These are phyloP conservation scores for Populus hybrid DNA, from an alignment of 441 rosid species.

Conservation along the genomic window DNA sequence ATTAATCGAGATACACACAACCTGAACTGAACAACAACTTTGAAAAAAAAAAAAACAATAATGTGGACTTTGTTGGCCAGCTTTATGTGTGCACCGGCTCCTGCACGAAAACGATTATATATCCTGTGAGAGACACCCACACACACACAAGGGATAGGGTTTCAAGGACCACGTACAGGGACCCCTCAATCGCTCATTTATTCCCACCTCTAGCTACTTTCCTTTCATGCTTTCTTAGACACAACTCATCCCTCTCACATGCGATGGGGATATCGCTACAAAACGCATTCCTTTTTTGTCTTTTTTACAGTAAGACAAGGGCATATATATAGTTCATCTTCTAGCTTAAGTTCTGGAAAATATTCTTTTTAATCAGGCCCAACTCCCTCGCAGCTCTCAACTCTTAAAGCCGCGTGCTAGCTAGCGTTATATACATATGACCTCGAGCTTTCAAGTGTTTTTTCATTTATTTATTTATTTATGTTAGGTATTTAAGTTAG, in stretches of 20 bases:
- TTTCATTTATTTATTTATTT: no score
- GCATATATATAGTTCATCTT: background rate
- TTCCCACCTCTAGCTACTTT: background rate
- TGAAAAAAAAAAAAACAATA: no score
- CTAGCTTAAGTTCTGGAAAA: background rate
- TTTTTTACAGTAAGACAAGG: background rate
- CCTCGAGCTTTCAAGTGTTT: no score
- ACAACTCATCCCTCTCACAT: background rate
- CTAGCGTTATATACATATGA: no score
- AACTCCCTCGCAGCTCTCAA: background rate
- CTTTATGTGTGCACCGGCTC: background rate
- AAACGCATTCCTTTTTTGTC: background rate
- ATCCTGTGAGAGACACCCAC: background rate
- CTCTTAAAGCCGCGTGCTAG: background rate
- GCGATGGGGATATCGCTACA: background rate
- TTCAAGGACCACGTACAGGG: background rate
- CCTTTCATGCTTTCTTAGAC: background rate
- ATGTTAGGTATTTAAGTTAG: no score
- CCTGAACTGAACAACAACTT: no score
- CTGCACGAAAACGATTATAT: background rate
- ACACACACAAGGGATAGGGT: background rate
- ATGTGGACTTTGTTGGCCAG: background rate
- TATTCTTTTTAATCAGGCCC: background rate
- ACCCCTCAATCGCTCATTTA: background rate
- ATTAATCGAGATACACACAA: accelerated